Evolutionary conservation across 345 rosid genomes (phyloP), one percentile per base, ranked within the genome.

Genomic region (Eucalyptus viminalis): DNA sequence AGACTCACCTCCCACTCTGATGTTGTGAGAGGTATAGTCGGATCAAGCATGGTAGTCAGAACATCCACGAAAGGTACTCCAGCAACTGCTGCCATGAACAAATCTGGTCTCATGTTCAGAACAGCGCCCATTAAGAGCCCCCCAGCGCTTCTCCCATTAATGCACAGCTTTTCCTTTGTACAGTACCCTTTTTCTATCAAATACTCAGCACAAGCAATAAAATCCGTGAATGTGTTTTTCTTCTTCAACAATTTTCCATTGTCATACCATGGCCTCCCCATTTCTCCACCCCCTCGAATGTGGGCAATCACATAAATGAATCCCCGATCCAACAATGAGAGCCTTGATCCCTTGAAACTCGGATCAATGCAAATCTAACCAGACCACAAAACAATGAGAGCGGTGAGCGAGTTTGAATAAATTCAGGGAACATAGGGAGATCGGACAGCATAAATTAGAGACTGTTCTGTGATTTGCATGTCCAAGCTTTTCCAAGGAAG

Each of bases 211-310:
- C 96, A 95, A 50, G 95, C 92, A 89, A 97, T 94, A 91, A 97
- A 97, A 92, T 98, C 99, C 8, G 97, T 94, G 91, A 96, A 98
- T 56, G 99, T 98, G 92, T 96, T 98, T 62, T 95, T 96, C 91
- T 98, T 97, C 93, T 94, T 94, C 90, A 98, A 92, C 13, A 94
- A 90, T 91, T 98, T 98, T 88, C 99, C 99, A 86, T 95, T 94
- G 92, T 98, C 99, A 87, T 98, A 97, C 99, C 99, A 98, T 90
- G 91, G 96, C 91, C 99, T 96, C 89, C 99, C 99, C 97, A 98
- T 95, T 93, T 97, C 99, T 88, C 98, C 99, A 89, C 99, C 99
- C 15, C 99, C 99, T 86, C 99, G 99, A 91, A 97, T 89, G 89
- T 97, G 99, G 90, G 99, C 99, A 37, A 97, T 95, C 49, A 94